These are phyloP conservation scores for Thermochaetoides dissita DNA, from an alignment of 2,329 filamentous ascomycete genomes.

Conservation along the genomic window DNA sequence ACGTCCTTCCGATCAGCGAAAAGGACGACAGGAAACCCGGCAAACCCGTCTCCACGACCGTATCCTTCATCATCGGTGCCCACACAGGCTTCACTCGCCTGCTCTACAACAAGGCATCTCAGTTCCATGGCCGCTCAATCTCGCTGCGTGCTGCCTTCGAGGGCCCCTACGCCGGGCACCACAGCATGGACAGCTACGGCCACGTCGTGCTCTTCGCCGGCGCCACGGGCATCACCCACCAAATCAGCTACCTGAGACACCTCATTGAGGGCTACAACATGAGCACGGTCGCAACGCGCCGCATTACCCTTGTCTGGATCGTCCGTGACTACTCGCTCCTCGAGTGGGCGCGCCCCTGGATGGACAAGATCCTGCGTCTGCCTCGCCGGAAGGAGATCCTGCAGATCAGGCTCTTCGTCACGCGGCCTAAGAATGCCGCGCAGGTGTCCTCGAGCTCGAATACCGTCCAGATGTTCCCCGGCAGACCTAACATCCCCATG, in stretches of 20 bases:
- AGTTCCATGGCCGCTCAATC: slow-evolving; percentile 37
- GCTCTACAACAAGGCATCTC: slow-evolving; percentile 56
- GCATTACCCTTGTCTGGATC: slow-evolving; percentile 79
- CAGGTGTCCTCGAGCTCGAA: slow-evolving; percentile 64
- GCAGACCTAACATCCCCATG: slow-evolving; percentile 67
- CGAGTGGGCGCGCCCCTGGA: slow-evolving; percentile 87
- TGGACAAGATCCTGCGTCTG: slow-evolving; percentile 60
- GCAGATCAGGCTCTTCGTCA: slow-evolving; percentile 79
- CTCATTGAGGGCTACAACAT: slow-evolving; percentile 55
- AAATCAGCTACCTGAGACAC: slow-evolving; percentile 74
- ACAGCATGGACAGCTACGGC: slow-evolving; percentile 82
- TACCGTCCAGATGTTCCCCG: slow-evolving; percentile 84
- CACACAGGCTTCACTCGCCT: slow-evolving; percentile 78
- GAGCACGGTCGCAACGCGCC: slow-evolving; percentile 64
- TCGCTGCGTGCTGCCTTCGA: slow-evolving; percentile 64
- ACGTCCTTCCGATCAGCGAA: slow-evolving; percentile 17
- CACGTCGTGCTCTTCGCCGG: slow-evolving; percentile 83
- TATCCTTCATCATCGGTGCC: slow-evolving; percentile 76
- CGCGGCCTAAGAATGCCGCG: slow-evolving; percentile 68
- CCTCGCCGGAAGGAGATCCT: slow-evolving; percentile 70
- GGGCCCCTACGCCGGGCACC: slow-evolving; percentile 75
- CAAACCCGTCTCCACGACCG: slow-evolving; percentile 31
- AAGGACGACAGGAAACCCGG: slow-evolving; percentile 13
- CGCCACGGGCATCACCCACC: slow-evolving; percentile 89
- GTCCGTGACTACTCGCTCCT: slow-evolving; percentile 79